Evolutionary conservation across 2,329 filamentous ascomycete genomes (phyloP).

Genomic region (Zasmidium cellare): DNA sequence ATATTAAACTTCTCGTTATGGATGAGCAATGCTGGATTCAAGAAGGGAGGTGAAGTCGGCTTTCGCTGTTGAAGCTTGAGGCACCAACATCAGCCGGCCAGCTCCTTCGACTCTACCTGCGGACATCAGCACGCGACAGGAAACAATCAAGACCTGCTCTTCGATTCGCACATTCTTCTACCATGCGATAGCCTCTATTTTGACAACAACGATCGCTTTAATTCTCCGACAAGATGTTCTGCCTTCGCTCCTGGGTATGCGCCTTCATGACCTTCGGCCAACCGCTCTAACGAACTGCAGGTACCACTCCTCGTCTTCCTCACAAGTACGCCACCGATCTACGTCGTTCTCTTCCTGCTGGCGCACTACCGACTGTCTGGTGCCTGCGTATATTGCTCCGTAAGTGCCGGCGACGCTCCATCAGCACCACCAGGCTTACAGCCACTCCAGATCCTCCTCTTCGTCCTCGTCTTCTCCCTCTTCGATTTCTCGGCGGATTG

Average conservation of each 20-base stretch:
- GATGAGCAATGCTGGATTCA: no score
- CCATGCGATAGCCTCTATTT: slow-evolving; percentile 11
- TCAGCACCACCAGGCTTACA: neutral
- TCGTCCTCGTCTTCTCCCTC: slow-evolving; percentile 93
- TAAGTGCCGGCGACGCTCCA: neutral
- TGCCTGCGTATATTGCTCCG: slow-evolving; percentile 84
- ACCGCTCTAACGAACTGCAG: slow-evolving; percentile 66
- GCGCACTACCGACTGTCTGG: slow-evolving; percentile 96
- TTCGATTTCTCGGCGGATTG: slow-evolving; percentile 91
- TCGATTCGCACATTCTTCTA: neutral
- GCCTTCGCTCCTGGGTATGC: slow-evolving; percentile 11
- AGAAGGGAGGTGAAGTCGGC: no score
- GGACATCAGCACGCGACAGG: slow-evolving; percentile 3
- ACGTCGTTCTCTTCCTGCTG: slow-evolving; percentile 61
- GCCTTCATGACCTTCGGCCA: slow-evolving; percentile 40
- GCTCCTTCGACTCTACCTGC: neutral
- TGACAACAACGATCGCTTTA: neutral
- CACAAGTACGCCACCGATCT: slow-evolving; percentile 52
- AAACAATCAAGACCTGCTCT: neutral
- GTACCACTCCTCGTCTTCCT: slow-evolving; percentile 52
- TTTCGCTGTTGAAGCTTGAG: no score
- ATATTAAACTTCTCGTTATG: no score
- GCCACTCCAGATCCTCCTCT: slow-evolving; percentile 65
- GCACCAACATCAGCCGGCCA: neutral
- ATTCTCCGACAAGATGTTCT: slow-evolving; percentile 10